A percentile compares a stretch with the other conserved stretches of the same genome.
These are phyloP conservation scores for Danielozyma ontarioensis DNA, from an alignment of 805 yeast genomes.

Conservation along the genomic window DNA sequence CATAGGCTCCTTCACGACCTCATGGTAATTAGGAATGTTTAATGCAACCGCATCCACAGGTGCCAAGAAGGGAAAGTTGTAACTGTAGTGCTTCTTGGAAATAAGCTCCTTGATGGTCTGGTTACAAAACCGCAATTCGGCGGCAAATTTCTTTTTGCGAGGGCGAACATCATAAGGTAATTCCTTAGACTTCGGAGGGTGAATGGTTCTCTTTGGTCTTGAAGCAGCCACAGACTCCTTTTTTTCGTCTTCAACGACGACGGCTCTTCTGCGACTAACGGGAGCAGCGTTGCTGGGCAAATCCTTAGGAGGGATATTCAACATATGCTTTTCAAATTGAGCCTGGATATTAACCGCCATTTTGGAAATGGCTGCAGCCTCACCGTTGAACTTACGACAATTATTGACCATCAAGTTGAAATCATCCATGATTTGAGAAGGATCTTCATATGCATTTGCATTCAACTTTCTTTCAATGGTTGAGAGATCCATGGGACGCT, in stretches of 20 bases:
- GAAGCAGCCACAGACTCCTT: constrained; percentile 74
- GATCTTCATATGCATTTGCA: constrained; percentile 65
- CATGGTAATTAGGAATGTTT: constrained; percentile 85
- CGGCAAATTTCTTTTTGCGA: constrained; percentile 83
- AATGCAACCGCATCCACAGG: constrained; percentile 96
- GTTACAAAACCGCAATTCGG: constrained; percentile 82
- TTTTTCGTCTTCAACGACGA: constrained; percentile 31
- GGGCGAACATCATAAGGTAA: constrained; percentile 89
- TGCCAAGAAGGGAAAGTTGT: constrained; percentile 83
- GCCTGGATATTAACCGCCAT: constrained; percentile 92
- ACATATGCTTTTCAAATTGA: constrained; percentile 87
- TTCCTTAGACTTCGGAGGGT: constrained; percentile 94
- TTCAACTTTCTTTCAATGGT: constrained; percentile 81
- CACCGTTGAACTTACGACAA: constrained; percentile 83
- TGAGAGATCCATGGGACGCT: constrained; percentile 88
- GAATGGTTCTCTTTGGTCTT: constrained; percentile 92
- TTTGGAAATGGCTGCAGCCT: constrained; percentile 72
- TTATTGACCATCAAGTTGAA: constrained; percentile 80
- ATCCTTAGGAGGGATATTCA: constrained; percentile 75
- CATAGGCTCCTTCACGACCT: constrained; percentile 89
- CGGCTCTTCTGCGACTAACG: constrained; percentile 15
- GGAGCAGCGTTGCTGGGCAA: constrained; percentile 14
- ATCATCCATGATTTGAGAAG: constrained; percentile 67
- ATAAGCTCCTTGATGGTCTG: constrained; percentile 76
- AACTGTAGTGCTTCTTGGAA: constrained; percentile 77